Percentiles rank a stretch among this genome's conserved stretches.
phyloP scores from a whole-genome alignment of 139 green algal species.

The Chlamydomonas sp. region DNA sequence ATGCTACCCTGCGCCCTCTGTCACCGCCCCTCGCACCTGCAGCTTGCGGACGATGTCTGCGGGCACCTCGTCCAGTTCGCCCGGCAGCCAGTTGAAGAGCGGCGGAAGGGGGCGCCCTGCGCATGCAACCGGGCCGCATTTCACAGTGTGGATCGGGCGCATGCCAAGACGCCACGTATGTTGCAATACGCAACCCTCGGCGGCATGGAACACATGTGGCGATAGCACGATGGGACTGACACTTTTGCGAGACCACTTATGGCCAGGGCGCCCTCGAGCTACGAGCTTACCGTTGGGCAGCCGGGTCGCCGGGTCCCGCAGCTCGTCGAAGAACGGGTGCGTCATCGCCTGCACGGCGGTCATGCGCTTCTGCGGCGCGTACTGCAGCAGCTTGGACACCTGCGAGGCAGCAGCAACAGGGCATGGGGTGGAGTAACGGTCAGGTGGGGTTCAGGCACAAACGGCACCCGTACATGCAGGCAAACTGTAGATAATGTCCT shows the following conservation, averaged over 20 bases:
- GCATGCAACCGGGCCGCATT: no score
- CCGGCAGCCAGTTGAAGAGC: slow-evolving; percentile 92
- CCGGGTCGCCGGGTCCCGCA: slow-evolving; percentile 81
- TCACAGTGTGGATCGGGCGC: no score
- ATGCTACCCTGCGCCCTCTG: neutral
- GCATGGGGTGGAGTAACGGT: no score
- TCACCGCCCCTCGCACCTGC: slow-evolving; percentile 4
- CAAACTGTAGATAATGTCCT: no score
- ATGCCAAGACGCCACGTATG: no score
- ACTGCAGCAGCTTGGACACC: slow-evolving; percentile 94
- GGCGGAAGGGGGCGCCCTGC: slow-evolving; percentile 83
- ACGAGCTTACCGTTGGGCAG: slow-evolving; percentile 81
- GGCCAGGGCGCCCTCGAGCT: neutral
- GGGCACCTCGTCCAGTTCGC: slow-evolving; percentile 80
- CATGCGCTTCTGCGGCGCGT: slow-evolving; percentile 84
- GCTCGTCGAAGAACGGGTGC: slow-evolving; percentile 98
- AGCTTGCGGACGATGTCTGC: slow-evolving; percentile 69
- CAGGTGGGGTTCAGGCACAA: no score
- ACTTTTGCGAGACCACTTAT: no score
- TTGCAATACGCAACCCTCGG: neutral
- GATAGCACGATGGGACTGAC: no score
- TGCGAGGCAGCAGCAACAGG: slow-evolving; percentile 35
- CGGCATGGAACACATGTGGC: neutral
- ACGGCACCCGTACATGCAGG: no score
- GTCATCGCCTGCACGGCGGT: slow-evolving; percentile 80